Base-by-base conservation (phyloP, 23 red algal species). In the Gracilaria domingensis region DNA sequence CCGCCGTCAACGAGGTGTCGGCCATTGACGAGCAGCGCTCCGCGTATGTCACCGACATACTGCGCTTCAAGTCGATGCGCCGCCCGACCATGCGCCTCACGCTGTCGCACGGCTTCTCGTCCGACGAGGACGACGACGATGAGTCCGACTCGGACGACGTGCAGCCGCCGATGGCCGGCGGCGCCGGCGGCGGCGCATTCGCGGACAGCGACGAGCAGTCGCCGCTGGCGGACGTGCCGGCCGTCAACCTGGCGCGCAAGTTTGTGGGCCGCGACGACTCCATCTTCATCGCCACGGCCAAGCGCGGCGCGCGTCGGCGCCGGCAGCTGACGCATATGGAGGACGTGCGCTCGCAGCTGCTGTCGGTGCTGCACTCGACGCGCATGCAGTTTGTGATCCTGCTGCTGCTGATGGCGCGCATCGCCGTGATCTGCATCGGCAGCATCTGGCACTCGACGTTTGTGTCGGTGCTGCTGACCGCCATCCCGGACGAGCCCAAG, bases 351-450 rank as follows among this genome's bases (percentile, higher is more conserved):
- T 58, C 87, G 8, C 76, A 91, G 13, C 38, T 91, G 57, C 26
- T 91, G 21, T 50, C 60, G 7, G 55, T 73, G 40, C 53, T 91
- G 18, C 87, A 91, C 45, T 56, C 87, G 44, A 71, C 79, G 8
- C 59, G 76, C 13, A 74, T 82, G n/a, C 57, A 91, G 25, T 71
- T 91, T 34, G 42, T 91, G 17, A 26, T 91, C 20, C 51, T 91
- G 44, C 38, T 80, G 73, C 28, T 91, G 16, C 36, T 91, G 55
- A 61, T 91, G 47, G 75, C 13, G 39, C 75, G 87, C 24, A 54
- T 91, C 17, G 35, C 20, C 21, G 73, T 91, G 32, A 65, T 91
- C 14, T 61, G 73, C 44, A 47, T 56, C 5, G 70, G 35, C 1
- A 71, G 57, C 56, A 89, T 89, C 23, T 77, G 65, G 80, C 25